These are phyloP conservation scores for Phaeosphaeriaceae sp. DNA, from an alignment of 2,329 filamentous ascomycete genomes.

Conservation along the genomic window DNA sequence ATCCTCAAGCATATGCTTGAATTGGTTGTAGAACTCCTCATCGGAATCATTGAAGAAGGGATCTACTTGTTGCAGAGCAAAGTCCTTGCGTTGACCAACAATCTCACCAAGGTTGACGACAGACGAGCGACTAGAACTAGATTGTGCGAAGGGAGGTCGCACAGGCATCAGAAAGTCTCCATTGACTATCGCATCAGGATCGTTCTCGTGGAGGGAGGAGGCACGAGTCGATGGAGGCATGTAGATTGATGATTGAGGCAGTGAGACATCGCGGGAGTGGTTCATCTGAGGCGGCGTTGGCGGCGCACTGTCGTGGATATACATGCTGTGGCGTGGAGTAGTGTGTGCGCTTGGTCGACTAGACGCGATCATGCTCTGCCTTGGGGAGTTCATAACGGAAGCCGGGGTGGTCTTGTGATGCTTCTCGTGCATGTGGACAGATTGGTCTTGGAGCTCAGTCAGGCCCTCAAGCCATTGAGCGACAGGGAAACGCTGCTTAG, in stretches of 20 bases:
- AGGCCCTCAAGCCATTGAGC: not conserved
- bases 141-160: not conserved
- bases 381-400: not conserved
- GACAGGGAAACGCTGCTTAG: slow-evolving; percentile 1
- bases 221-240: not conserved
- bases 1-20: not conserved
- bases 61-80: not conserved
- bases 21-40: not conserved
- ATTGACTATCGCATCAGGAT: not conserved
- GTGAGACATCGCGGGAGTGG: not conserved
- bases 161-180: not conserved
- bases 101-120: not conserved
- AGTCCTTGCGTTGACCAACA: not conserved
- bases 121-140: not conserved
- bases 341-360: not conserved
- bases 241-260: not conserved
- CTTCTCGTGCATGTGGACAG: not conserved
- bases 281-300: not conserved
- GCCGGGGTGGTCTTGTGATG: not conserved
- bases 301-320: not conserved
- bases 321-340: not conserved
- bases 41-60: not conserved
- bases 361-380: not conserved
- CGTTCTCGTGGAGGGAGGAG: not conserved
- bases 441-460: not conserved